These are phyloP conservation scores for Globisporangium lucens DNA, from an alignment of 352 stramenopile genomes.

Conservation along the genomic window DNA sequence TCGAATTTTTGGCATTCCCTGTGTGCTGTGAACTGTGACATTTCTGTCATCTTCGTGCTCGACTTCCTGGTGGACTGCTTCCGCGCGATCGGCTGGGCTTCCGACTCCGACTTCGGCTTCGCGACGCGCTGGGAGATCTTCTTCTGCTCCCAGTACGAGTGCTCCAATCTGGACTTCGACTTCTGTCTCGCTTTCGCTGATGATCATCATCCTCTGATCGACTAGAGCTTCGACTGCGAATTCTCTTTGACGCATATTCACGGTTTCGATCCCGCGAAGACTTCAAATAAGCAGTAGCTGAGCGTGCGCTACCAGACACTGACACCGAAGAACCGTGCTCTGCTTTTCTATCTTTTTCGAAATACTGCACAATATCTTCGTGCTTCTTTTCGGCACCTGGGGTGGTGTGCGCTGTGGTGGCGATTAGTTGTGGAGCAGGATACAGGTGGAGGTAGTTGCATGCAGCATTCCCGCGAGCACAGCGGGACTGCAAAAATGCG, in stretches of 20 bases:
- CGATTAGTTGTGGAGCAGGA: background rate
- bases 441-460: constrained; percentile 23
- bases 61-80: background rate
- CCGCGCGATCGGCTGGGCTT: background rate
- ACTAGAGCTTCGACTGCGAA: background rate
- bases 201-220: background rate
- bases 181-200: background rate
- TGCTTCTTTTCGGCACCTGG: background rate
- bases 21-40: background rate
- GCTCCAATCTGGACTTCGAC: background rate
- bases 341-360: background rate
- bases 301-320: background rate
- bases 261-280: background rate
- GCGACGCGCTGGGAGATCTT: background rate
- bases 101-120: background rate
- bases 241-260: background rate
- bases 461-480: constrained; percentile 11
- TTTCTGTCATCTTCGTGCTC: background rate
- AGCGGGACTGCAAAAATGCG: constrained; percentile 13
- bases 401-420: too few species aligned
- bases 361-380: constrained; percentile 14
- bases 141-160: background rate
- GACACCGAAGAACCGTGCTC: background rate
- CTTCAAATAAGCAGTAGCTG: background rate
- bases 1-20: background rate